Evolutionary conservation across 129 eudicot species (phyloP), one percentile per base, ranked within the genome.

Genomic region (Helianthus annuus): DNA sequence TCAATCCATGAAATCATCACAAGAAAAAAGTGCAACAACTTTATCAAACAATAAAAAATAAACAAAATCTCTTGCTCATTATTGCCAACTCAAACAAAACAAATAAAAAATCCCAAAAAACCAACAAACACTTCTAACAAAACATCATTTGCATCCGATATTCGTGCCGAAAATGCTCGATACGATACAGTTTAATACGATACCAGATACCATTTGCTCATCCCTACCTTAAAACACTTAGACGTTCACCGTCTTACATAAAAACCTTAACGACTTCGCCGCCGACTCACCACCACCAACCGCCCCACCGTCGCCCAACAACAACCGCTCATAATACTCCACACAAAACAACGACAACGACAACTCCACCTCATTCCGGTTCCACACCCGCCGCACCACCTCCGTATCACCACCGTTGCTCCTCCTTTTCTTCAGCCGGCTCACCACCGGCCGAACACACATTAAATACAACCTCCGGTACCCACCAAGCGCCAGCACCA

Each of bases 281-380:
- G 87, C 19, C 73, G 89, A 64, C 10, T 69, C 85, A 11, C 81
- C 80, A 29, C 84, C 84, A 36, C 56, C 46, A 7, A 77, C 74
- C 39, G 71, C 78, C 2, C 86, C 84, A 13, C 68, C 72, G 2
- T 76, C 89, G 15, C 78, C 73, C 69, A 87, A 68, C 75, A 87
- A 70, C 75, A 89, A 40, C 79, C 90, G 82, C 81, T 93, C 98
- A 17, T 89, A 93, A 79, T 90, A 93, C 73, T 89, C 96, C 40
- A 93, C 96, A 39, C 98, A 84, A 78, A 90, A 93, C 78, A 93
- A 67, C 4, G 98, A 93, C 68, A 93, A 58, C 6, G 91, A 83
- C 14, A 93, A 76, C 83, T 93, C 97, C 79, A 80, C 90, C 76
- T 90, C 98, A 19, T 82, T 89, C 57, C 82, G 82, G 10, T 76